Conservation (phyloP, 305 asterid species). For the Withania somnifera region DNA sequence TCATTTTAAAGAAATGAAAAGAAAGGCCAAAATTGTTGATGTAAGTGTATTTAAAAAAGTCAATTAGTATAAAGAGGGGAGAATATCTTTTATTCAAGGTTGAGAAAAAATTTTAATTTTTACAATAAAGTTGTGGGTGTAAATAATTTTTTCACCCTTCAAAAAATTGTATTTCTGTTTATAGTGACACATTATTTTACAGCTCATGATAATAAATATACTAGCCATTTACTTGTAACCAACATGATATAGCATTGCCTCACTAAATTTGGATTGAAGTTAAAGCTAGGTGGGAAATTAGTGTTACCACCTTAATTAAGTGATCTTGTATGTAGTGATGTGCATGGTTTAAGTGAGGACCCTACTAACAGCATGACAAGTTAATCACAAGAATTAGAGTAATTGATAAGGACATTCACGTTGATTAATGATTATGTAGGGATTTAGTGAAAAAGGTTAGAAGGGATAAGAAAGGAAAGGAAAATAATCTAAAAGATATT, state of each 20-base stretch:
- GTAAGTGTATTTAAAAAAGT: no score
- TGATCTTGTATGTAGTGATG: neutral
- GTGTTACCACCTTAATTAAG: neutral
- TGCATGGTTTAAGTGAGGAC: neutral
- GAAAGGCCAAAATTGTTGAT: no score
- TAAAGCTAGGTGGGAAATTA: neutral
- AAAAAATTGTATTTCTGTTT: neutral
- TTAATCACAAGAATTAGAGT: neutral
- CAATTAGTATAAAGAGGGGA: no score
- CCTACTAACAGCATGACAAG: neutral
- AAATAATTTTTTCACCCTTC: no score
- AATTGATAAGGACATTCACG: neutral
- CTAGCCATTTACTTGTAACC: neutral
- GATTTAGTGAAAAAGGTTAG: neutral
- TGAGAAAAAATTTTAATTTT: no score
- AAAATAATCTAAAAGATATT: neutral
- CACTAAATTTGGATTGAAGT: neutral
- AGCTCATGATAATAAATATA: neutral
- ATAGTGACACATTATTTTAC: neutral
- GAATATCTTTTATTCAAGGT: no score
- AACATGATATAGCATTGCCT: neutral
- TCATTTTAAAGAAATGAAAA: no score
- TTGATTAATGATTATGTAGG: slow-evolving; percentile 3
- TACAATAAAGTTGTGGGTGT: no score
- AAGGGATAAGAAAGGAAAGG: neutral